Evolutionary conservation across 176 grass and related monocot genomes (phyloP), one percentile per base, ranked within the genome.

Genomic region (Bolboschoenus planiculmis): DNA sequence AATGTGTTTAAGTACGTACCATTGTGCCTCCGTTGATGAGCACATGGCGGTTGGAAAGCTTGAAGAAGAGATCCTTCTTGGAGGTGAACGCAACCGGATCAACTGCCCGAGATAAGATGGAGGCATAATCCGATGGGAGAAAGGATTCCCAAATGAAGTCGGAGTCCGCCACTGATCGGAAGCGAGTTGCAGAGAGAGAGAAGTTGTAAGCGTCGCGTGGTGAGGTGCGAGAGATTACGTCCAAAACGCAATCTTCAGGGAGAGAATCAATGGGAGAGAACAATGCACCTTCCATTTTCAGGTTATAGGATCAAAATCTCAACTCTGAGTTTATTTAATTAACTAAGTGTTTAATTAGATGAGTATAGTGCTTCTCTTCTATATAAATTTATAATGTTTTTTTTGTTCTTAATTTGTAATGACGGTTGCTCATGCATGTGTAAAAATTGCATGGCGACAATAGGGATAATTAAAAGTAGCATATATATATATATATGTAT

Each of bases 31-130:
- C 82, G 62, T 97, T 90, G 83, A 97, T 73, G 68, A 97, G 91
- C 74, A 97, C 78, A 3, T 87, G 86, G 26, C 20, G 53, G 60
- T 80, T 43, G 80, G 88, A 97, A 73, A 97, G 90, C 3, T 79
- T 68, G 8, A 89, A 78, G 86, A 92, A 97, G 83, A 94, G 88
- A 1, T 90, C 94, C 79, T 91, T 91, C 83, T 91, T 92, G 23
- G 87, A 88, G 55, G 42, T 20, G 60, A 11, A 74, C 70, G 4
- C n/a, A 0, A 24, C 21, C 1, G 54, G 84, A 16, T 74, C 64
- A 56, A 83, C 86, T 10, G 90, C 86, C 26, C 91, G 79, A 53
- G 86, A 65, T 7, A 94, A 76, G 14, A 94, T 81, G 27, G 70
- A 54, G 16, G 68, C 71, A 46, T 53, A 66, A 81, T 94, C 94